Evolutionary conservation across 345 rosid genomes (phyloP).

Genomic region (Ricinus communis): DNA sequence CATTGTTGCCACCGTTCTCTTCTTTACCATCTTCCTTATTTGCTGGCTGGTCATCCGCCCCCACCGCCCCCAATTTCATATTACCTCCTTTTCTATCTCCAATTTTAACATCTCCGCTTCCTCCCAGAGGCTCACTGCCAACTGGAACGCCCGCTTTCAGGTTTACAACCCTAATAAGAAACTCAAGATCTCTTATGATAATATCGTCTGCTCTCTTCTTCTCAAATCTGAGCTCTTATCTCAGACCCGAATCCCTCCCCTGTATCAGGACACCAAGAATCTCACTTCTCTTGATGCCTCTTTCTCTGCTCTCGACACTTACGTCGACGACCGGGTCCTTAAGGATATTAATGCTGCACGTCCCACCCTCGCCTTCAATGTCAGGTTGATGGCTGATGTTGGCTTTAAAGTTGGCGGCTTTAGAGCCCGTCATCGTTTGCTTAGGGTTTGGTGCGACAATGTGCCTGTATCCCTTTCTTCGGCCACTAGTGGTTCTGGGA

Average conservation of each 20-base stretch:
- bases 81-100: constrained; percentile 57
- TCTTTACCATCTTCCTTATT: constrained; percentile 53
- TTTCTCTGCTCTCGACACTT: constrained; percentile 42
- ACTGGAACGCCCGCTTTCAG: constrained; percentile 52
- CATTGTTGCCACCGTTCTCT: constrained; percentile 37
- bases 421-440: constrained; percentile 44
- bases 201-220: constrained; percentile 18
- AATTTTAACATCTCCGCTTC: constrained; percentile 49
- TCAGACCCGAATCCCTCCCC: constrained; percentile 52
- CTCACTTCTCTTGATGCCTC: constrained; percentile 35
- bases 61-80: constrained; percentile 48
- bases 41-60: constrained; percentile 73
- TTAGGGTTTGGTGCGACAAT: constrained; percentile 47
- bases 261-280: constrained; percentile 51
- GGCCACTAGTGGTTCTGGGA: constrained; percentile 48
- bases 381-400: constrained; percentile 43
- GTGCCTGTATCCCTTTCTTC: constrained; percentile 42
- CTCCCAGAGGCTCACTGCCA: constrained; percentile 41
- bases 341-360: constrained; percentile 33
- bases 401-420: constrained; percentile 48
- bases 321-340: constrained; percentile 29
- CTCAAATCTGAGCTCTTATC: constrained; percentile 36
- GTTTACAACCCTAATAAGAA: constrained; percentile 76
- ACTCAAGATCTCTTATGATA: constrained; percentile 46
- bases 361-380: constrained; percentile 46